Base-by-base conservation (phyloP, 1,284 basidiomycete genomes). In the Filobasidium uniguttulatum region DNA sequence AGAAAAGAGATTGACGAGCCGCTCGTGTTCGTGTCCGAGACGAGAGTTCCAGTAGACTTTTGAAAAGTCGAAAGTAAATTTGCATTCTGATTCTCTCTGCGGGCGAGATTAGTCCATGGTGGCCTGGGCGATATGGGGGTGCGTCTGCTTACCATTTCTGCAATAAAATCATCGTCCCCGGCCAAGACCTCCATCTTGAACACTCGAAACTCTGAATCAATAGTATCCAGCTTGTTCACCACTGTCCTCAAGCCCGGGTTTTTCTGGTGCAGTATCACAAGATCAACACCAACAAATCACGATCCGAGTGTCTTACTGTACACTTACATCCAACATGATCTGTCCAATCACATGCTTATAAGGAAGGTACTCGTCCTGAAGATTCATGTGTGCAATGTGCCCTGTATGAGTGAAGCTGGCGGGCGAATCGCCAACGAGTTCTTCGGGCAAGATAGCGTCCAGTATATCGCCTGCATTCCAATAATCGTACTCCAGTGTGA, bases 1-100 rank as follows among this genome's bases (percentile, higher is more conserved):
- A 22, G 73, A 64, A 66, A 96, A 73, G 40, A 63, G 84, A 17
- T 75, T 65, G 34, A 96, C 81, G 14, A 99, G 73, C 3, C 90
- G 79, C 31, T 81, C 80, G 61, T 99, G 94, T 63, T 99, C 94
- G 1, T 81, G 81, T 56, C 89, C 85, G 30, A 98, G 70, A 17
- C 94, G 79, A 17, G 90, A 93, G 71, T 99, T 99, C 90, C 91
- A 98, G 69, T 98, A 98, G 2, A 98, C 94, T 59, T 81, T 76
- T 8, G 85, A 81, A 62, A 98, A 98, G 65, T 99, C 91, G 60
- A 99, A 97, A 0, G 77, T 82, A 67, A 97, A 98, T 14, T 71
- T 72, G 67, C 90, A 97, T 57, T 81, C 78, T 6, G 80, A 78
- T 71, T 94, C 89, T 5, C 3, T 25, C 5, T 26, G 17, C 29